Base-by-base conservation (phyloP, 306 rosid species). In the Canavalia gladiata region DNA sequence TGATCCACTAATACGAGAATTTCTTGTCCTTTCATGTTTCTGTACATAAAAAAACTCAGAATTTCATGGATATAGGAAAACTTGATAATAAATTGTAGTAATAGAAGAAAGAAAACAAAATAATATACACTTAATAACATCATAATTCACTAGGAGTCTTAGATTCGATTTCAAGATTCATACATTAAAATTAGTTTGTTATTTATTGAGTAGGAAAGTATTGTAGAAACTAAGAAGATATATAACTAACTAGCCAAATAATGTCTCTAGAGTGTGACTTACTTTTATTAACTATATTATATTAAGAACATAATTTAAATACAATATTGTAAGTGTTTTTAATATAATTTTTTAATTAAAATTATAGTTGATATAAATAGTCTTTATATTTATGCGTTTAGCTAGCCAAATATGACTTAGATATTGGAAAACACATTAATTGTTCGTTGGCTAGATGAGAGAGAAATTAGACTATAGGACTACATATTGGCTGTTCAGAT, bases 41-140 rank as follows among this genome's bases (percentile, higher is more conserved):
- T 87, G 59, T 87, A 87, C 92, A 89, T 89, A 29, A 37, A 13
- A 60, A 75, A 52, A 75, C 59, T 35, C 35, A 62, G 5, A 37
- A 75, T 60, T 18, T 68, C 60, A 47, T 73, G 42, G 9, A 65
- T 75, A 30, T 57, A 42, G 6, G 4, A 50, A 47, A 54, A 42
- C 31, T 29, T 12, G 1, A 6, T 58, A 13, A 43, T 6, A n/a
- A 39, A 37, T 4, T 33, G 34, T 50, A 72, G 30, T 29, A 30
- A 7, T 31, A 6, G 6, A 75, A 45, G 33, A 58, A 12, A 7
- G 8, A 30, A 25, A 8, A 3, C 12, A 34, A n/a, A 33, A 47
- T 34, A 46, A 63, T 10, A 45, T 0, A 57, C 63, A 29, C 63
- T 1, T 57, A 7, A 57, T 28, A 25, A 25, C 33, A 25, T n/a